Base-by-base conservation (phyloP, 495 filamentous ascomycete species). In the Halenospora varia region DNA sequence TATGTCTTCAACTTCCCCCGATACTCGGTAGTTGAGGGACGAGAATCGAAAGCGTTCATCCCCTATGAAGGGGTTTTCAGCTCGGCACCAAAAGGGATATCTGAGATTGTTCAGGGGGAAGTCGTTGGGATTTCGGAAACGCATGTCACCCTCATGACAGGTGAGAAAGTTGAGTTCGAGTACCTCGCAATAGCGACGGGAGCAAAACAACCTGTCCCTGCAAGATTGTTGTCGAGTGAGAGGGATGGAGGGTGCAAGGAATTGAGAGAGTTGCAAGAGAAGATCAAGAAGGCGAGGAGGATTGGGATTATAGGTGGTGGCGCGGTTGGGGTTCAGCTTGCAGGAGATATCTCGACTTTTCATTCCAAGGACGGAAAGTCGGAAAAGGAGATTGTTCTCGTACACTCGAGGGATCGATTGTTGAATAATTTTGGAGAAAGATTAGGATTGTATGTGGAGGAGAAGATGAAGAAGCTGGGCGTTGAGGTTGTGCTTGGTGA, bases 301-400 rank as follows among this genome's bases (percentile, higher is more conserved):
- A 74, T 86, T 50, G 69, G 80, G 3, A 74, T 87, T 18, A 75
- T 84, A 1, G 84, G 84, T 2, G 84, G 80, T 1, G 84, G 84
- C 1, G 80, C 83, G 3, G 82, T 83, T 0, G 83, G 83, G 1
- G 75, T 86, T 0, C 78, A 87, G 67, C 68, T 85, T 64, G 82
- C 82, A 0, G 75, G 77, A 3, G 84, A 87, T 61, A 69, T 83
- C 44, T 85, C 85, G 68, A 75, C 74, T 18, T 69, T 71, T 18
- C 84, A 81, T 55, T 80, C 78, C 0, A n/a, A n/a, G n/a, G n/a
- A n/a, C n/a, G n/a, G n/a, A n/a, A n/a, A 77, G 81, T 0, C 86
- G 86, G 68, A 67, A 75, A 2, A 77, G 4, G 29, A 35, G 6
- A 35, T 86, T 20, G 73, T 72, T 0, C 68, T 87, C 19, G 71